Conservation (phyloP, 805 yeast species). For the Metschnikowia vanudenii region DNA sequence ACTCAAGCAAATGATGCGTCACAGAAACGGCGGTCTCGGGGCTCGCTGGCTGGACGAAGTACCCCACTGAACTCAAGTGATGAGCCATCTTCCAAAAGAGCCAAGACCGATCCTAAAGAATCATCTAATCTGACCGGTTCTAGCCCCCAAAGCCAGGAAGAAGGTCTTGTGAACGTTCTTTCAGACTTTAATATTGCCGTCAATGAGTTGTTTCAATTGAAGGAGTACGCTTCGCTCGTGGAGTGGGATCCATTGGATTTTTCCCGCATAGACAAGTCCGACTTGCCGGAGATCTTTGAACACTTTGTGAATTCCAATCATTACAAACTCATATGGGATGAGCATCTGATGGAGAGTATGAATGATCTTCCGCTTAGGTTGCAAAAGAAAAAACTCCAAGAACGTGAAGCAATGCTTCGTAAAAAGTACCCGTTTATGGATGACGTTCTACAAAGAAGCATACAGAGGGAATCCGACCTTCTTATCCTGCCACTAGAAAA, state of each 20-base stretch:
- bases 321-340: slow-evolving; percentile 35
- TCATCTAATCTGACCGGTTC: neutral
- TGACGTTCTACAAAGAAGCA: slow-evolving; percentile 26
- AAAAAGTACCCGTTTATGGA: slow-evolving; percentile 38
- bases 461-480: slow-evolving; percentile 22
- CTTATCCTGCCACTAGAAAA: slow-evolving; percentile 6
- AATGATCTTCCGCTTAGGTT: slow-evolving; percentile 38
- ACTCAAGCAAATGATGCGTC: neutral
- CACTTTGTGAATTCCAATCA: slow-evolving; percentile 28
- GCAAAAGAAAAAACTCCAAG: slow-evolving; percentile 38
- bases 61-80: neutral
- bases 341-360: slow-evolving; percentile 21
- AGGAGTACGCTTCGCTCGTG: slow-evolving; percentile 57
- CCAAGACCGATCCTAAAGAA: slow-evolving; percentile 8
- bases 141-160: neutral
- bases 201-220: slow-evolving; percentile 63
- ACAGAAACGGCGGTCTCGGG: slow-evolving; percentile 7
- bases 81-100: slow-evolving; percentile 7
- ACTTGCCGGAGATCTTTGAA: slow-evolving; percentile 34
- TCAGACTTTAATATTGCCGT: slow-evolving; percentile 48
- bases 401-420: slow-evolving; percentile 30
- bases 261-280: slow-evolving; percentile 23
- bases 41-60: slow-evolving; percentile 1
- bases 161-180: slow-evolving; percentile 36
- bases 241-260: slow-evolving; percentile 59